Percentiles rank a stretch among this genome's conserved stretches.
Conservation (phyloP, 768 basidiomycete species). For the Serendipita vermifera region DNA sequence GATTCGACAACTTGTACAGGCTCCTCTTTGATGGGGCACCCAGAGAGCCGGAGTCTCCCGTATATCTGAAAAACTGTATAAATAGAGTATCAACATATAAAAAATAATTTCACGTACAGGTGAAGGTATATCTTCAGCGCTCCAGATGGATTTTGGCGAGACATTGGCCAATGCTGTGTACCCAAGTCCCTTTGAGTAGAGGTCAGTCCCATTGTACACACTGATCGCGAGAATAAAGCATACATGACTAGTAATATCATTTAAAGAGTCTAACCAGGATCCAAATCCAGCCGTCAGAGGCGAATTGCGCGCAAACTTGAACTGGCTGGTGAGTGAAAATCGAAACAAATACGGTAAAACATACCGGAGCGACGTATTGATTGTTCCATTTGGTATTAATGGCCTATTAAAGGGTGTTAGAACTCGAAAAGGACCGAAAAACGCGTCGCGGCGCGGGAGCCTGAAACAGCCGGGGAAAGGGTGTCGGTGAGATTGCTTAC, state of each 20-base stretch:
- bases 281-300: not conserved
- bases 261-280: not conserved
- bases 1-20: slow-evolving; percentile 1
- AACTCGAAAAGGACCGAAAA: no score
- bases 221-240: not conserved
- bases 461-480: no score
- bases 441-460: no score
- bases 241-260: not conserved
- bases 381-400: no score
- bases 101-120: not conserved
- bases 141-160: slow-evolving; percentile 7
- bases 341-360: no score
- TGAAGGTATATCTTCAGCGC: not conserved
- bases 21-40: slow-evolving; percentile 2
- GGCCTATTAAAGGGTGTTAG: no score
- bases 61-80: not conserved
- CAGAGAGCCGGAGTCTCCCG: no score
- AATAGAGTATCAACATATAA: not conserved
- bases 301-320: no score
- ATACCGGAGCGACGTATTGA: no score
- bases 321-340: not conserved
- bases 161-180: not conserved
- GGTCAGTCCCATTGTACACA: no score
- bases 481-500: not conserved
- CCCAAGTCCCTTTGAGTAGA: not conserved